These are phyloP conservation scores for Cnidoscolus chayamansa DNA, from an alignment of 441 rosid species.

Conservation along the genomic window DNA sequence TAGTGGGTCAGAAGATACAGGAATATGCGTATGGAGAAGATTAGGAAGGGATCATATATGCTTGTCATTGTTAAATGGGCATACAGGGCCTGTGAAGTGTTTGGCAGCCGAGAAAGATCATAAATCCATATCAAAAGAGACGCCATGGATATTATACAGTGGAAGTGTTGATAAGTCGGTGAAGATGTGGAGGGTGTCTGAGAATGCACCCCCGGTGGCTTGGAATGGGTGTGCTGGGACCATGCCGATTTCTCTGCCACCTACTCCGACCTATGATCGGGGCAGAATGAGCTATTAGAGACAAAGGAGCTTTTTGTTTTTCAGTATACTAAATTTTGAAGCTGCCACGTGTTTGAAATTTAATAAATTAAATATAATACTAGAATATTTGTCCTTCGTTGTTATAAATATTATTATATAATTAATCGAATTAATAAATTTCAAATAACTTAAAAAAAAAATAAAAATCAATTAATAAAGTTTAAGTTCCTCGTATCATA, in stretches of 20 bases:
- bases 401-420: too few species aligned
- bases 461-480: too few species aligned
- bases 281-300: conserved; percentile 20
- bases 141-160: conserved; percentile 71
- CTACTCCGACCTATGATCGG: conserved; percentile 41
- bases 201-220: conserved; percentile 46
- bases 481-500: too few species aligned
- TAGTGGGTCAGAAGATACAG: conserved; percentile 84
- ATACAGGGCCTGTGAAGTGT: conserved; percentile 84
- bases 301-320: not conserved
- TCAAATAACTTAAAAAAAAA: too few species aligned
- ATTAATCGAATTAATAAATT: too few species aligned
- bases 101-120: conserved; percentile 66
- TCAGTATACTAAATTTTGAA: too few species aligned
- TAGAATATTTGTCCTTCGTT: too few species aligned
- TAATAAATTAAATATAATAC: too few species aligned
- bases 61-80: conserved; percentile 64
- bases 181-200: conserved; percentile 82
- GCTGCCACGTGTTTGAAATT: too few species aligned
- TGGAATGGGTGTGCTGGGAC: conserved; percentile 22
- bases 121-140: conserved; percentile 37
- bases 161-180: conserved; percentile 89
- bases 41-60: conserved; percentile 50
- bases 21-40: conserved; percentile 79
- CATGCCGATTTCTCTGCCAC: conserved; percentile 25